These are phyloP conservation scores for Rhizophora apiculata DNA, from an alignment of 345 rosid genomes.

Conservation along the genomic window DNA sequence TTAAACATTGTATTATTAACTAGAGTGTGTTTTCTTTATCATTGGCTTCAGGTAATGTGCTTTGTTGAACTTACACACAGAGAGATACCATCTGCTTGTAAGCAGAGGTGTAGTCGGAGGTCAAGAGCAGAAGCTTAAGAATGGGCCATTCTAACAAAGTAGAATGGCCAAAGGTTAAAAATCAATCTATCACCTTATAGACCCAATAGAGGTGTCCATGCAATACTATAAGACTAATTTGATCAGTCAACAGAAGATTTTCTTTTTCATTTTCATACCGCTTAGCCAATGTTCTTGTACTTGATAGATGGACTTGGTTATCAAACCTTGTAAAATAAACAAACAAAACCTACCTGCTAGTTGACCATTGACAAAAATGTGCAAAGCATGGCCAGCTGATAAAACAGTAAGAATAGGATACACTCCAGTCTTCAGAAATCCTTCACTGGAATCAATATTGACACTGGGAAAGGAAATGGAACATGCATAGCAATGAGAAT, in stretches of 20 bases:
- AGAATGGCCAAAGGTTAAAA: too few relatives aligned
- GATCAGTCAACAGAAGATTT: not conserved
- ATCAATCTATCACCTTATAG: too few relatives aligned
- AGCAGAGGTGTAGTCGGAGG: not conserved
- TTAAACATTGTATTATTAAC: too few relatives aligned
- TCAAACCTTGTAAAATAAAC: not conserved
- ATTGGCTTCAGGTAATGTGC: not conserved
- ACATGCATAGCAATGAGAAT: not conserved
- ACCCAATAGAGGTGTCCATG: too few relatives aligned
- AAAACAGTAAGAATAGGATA: slow-evolving; percentile 41
- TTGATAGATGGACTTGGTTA: not conserved
- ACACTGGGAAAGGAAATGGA: slow-evolving; percentile 25
- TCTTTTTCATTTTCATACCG: not conserved
- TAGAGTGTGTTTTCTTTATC: not conserved
- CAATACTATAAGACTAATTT: not conserved
- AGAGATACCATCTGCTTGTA: not conserved
- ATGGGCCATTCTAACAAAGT: not conserved
- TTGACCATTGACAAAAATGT: slow-evolving; percentile 72
- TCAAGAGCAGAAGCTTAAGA: not conserved
- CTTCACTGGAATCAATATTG: slow-evolving; percentile 27
- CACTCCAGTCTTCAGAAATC: slow-evolving; percentile 30
- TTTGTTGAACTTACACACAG: not conserved
- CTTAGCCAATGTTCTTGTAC: not conserved
- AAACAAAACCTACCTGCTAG: slow-evolving; percentile 48
- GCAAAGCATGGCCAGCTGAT: slow-evolving; percentile 85